Percentiles rank a stretch among this genome's conserved stretches.
phyloP scores from a whole-genome alignment of 1,284 basidiomycete genomes.

The Marasmius tenuissimus region DNA sequence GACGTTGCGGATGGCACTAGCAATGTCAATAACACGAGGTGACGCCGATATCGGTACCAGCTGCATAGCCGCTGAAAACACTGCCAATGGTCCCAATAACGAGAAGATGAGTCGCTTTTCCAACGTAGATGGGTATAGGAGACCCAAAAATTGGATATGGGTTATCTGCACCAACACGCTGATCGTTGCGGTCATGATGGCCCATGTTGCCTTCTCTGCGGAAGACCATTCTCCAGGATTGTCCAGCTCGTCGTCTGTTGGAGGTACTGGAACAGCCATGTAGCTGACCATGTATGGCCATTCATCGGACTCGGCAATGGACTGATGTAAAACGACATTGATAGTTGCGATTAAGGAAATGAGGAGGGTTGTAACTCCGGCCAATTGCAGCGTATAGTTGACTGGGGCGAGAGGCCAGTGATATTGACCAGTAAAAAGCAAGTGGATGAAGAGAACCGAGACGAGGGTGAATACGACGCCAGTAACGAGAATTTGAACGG shows the following conservation, averaged over 20 bases:
- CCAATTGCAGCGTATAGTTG: conserved; percentile 90
- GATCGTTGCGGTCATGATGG: conserved; percentile 84
- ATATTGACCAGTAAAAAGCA: conserved; percentile 94
- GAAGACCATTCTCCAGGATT: conserved; percentile 55
- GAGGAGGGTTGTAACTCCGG: conserved; percentile 79
- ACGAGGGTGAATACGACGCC: conserved; percentile 89
- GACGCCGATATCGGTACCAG: conserved; percentile 68
- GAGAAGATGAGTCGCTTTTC: conserved; percentile 89
- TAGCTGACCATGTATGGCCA: conserved; percentile 98
- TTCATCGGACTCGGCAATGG: conserved; percentile 60
- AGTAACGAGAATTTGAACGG: conserved; percentile 87
- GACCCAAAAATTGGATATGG: conserved; percentile 96
- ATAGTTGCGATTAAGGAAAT: conserved; percentile 77
- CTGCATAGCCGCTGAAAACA: conserved; percentile 84
- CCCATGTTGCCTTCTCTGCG: conserved; percentile 78
- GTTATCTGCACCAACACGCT: conserved; percentile 91
- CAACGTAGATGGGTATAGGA: conserved; percentile 92
- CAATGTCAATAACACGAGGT: conserved; percentile 52
- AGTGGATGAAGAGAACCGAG: conserved; percentile 86
- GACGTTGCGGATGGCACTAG: conserved; percentile 86
- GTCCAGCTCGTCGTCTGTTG: conserved; percentile 25
- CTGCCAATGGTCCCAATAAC: conserved; percentile 86
- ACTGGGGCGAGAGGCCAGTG: conserved; percentile 92
- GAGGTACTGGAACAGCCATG: conserved; percentile 81
- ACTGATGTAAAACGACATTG: conserved; percentile 67